Percentiles rank a stretch among this genome's conserved stretches.
phyloP scores from a whole-genome alignment of 768 basidiomycete species.

The Russula sp. region DNA sequence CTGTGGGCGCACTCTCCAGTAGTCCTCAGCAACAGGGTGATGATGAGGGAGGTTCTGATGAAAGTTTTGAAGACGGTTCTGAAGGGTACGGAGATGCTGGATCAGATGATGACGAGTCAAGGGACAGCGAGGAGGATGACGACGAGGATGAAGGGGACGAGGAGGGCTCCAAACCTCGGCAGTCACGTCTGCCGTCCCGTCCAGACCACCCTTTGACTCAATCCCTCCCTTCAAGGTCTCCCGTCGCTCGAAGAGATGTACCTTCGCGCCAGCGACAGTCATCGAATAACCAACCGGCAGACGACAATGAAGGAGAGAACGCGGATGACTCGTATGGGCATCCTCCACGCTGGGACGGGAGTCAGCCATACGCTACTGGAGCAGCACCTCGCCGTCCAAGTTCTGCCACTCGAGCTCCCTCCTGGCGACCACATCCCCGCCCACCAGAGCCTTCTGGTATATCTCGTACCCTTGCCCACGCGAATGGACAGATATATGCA shows the following conservation, averaged over 20 bases:
- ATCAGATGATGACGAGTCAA: background rate
- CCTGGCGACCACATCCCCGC: constrained; percentile 3
- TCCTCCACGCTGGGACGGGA: background rate
- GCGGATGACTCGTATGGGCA: constrained; percentile 5
- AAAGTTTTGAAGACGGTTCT: background rate
- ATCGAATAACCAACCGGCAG: constrained; percentile 1
- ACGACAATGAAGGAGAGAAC: constrained; percentile 6
- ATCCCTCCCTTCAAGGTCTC: constrained; percentile 6
- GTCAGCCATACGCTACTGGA: constrained; percentile 11
- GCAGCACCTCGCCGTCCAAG: constrained; percentile 15
- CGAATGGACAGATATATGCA: constrained; percentile 36
- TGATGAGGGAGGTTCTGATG: constrained; percentile 1
- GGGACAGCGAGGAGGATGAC: constrained; percentile 6
- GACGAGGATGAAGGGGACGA: constrained; percentile 8
- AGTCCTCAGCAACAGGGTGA: constrained; percentile 2
- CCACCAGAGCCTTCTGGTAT: constrained; percentile 15
- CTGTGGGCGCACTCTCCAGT: background rate
- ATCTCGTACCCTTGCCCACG: constrained; percentile 18
- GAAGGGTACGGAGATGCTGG: constrained; percentile 2
- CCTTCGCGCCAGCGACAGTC: constrained; percentile 16
- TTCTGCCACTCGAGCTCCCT: constrained; percentile 1
- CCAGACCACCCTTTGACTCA: background rate
- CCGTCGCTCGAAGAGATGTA: constrained; percentile 3
- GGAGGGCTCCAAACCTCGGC: background rate
- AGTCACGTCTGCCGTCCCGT: constrained; percentile 14